phyloP scores from a whole-genome alignment of 495 filamentous ascomycete species.

The Lepidopterella palustris region DNA sequence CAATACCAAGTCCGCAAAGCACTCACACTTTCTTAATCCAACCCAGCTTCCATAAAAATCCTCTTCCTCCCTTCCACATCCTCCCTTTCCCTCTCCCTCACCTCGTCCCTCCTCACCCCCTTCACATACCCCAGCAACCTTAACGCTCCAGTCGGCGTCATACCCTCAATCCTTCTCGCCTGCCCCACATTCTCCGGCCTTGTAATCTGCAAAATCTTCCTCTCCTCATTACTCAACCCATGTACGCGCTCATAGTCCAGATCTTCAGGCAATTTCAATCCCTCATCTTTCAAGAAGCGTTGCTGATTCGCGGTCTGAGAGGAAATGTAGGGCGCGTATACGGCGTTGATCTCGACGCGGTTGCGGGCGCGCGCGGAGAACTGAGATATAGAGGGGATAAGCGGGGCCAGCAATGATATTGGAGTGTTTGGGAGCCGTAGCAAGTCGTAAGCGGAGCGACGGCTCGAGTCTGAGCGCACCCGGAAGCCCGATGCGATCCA shows the following conservation, averaged over 20 bases:
- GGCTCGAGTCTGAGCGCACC: constrained; percentile 52
- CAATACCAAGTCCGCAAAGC: not conserved
- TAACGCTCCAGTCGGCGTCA: constrained; percentile 57
- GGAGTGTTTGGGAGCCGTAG: constrained; percentile 55
- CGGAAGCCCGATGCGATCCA: constrained; percentile 68
- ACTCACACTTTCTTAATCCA: not conserved
- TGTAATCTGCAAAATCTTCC: constrained; percentile 56
- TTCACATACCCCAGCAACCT: constrained; percentile 49
- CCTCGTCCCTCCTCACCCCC: constrained; percentile 27
- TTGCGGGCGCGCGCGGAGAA: constrained; percentile 52
- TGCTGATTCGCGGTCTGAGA: constrained; percentile 59
- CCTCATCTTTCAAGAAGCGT: constrained; percentile 69
- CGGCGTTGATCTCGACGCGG: constrained; percentile 70
- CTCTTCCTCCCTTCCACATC: constrained; percentile 26
- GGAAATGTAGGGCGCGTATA: constrained; percentile 77
- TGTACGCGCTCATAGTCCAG: constrained; percentile 67
- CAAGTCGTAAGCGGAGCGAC: constrained; percentile 67
- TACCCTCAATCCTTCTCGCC: constrained; percentile 80
- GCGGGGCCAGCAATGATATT: constrained; percentile 46
- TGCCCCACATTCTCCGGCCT: constrained; percentile 80
- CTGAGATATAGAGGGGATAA: constrained; percentile 37
- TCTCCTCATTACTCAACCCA: constrained; percentile 75
- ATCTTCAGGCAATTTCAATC: constrained; percentile 62
- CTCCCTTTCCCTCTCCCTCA: constrained; percentile 10
- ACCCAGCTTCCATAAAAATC: constrained; percentile 12